Evolutionary conservation across 2,329 filamentous ascomycete species (phyloP).

Genomic region (Colletotrichum graminicola): DNA sequence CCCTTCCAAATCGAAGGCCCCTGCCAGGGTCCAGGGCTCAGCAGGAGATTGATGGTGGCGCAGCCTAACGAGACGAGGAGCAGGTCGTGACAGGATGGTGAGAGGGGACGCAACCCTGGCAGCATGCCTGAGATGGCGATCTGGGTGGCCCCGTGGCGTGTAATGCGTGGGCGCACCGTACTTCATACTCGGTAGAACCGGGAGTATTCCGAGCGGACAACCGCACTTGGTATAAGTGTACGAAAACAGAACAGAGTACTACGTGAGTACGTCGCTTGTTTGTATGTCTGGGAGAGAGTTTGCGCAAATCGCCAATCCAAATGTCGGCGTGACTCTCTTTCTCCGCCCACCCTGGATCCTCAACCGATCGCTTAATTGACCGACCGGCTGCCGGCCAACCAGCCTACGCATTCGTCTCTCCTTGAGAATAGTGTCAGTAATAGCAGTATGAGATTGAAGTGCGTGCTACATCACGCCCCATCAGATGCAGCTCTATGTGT

Average conservation of each 20-base stretch:
- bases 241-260: no score
- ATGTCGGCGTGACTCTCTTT: neutral
- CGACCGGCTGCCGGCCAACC: neutral
- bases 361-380: no score
- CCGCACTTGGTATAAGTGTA: neutral
- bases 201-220: neutral
- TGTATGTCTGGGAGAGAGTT: slow-evolving; percentile 16
- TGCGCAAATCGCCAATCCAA: slow-evolving; percentile 8
- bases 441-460: neutral
- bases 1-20: slow-evolving; percentile 24
- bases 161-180: no score
- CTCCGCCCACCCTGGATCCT: neutral
- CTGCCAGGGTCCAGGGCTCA: slow-evolving; percentile 36
- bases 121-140: slow-evolving; percentile 24
- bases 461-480: slow-evolving; percentile 18
- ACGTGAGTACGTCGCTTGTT: slow-evolving; percentile 7
- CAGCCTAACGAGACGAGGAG: slow-evolving; percentile 13
- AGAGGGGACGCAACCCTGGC: slow-evolving; percentile 22
- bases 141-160: slow-evolving; percentile 7
- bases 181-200: no score
- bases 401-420: neutral
- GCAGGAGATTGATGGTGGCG: slow-evolving; percentile 37
- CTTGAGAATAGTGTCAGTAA: neutral
- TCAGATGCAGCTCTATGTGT: slow-evolving; percentile 18
- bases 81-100: slow-evolving; percentile 24